Base-by-base conservation (phyloP, 495 filamentous ascomycete species). In the Collariella sp. region DNA sequence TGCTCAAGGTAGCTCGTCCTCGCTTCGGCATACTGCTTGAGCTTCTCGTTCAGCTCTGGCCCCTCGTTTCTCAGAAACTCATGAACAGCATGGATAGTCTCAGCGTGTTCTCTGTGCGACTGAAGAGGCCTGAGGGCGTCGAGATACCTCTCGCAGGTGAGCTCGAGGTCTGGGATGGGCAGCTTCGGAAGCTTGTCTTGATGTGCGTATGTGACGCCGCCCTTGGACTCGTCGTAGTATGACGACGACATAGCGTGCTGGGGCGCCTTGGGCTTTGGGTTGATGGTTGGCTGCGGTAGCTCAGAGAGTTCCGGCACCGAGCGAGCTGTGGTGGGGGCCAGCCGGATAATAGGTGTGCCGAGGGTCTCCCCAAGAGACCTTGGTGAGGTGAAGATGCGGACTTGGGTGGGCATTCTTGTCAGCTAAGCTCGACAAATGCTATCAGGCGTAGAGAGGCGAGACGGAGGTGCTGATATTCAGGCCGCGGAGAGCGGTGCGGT, bases 1-100 rank as follows among this genome's bases (percentile, higher is more conserved):
- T 98, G 93, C 66, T 98, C 93, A 56, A 98, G 97, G 65, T 94
- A 98, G 67, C 94, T 98, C 10, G 88, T 88, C 70, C 89, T 90
- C 20, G 85, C 89, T 5, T 78, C 79, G n/a, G 94, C 89, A 77
- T 98, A 98, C 67, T 86, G 86, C 76, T 89, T 93, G 46, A 98
- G 70, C 69, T 83, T 86, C 59, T 91, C 88, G 62, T 98, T 90
- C 50, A 98, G 73, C 39, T 85, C 80, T 0, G 85, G 88, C 0
- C 93, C 93, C 61, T 96, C 93, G 7, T 76, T 74, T 66, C 80
- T 87, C 40, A 95, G 68, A 59, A 98, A 98, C 36, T 96, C 94
- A 18, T 83, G 71, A 0, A 95, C 86, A 10, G 91, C 88, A 46
- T 81, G 76, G 59, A 76, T 82, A 4, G 88, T 91, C 48, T 96